Evolutionary conservation across 352 stramenopile genomes (phyloP).

Genomic region (Phytopythium aichiense): DNA sequence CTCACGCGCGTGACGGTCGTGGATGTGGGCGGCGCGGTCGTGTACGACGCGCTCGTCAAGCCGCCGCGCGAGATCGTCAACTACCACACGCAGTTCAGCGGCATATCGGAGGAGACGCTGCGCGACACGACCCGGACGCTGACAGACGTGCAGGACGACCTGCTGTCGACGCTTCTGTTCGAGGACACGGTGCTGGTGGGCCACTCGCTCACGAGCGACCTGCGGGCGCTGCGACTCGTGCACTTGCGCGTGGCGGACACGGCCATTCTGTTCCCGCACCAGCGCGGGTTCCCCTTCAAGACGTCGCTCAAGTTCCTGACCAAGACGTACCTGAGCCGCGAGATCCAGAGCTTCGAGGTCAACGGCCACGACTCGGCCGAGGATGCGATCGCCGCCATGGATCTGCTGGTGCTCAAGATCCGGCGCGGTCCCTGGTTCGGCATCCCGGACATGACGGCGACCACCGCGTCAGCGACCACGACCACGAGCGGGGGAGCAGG

Average conservation of each 20-base stretch:
- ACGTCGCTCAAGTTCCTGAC: conserved; percentile 80
- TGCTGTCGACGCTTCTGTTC: conserved; percentile 57
- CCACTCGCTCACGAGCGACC: conserved; percentile 84
- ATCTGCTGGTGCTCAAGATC: conserved; percentile 75
- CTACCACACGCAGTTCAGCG: conserved; percentile 88
- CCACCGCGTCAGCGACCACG: background rate
- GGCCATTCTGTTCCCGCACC: conserved; percentile 79
- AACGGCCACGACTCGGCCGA: conserved; percentile 79
- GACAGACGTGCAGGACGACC: conserved; percentile 63
- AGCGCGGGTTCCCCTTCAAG: conserved; percentile 78
- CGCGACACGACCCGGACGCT: conserved; percentile 49
- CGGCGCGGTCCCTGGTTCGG: conserved; percentile 62
- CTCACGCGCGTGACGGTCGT: conserved; percentile 82
- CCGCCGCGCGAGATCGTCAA: conserved; percentile 84
- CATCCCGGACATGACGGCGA: conserved; percentile 42
- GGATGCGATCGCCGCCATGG: conserved; percentile 75
- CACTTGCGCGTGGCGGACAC: conserved; percentile 74
- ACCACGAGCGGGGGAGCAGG: background rate
- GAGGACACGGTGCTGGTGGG: conserved; percentile 79
- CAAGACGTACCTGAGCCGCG: conserved; percentile 73
- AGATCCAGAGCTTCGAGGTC: conserved; percentile 72
- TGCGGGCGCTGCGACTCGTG: conserved; percentile 72
- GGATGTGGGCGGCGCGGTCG: conserved; percentile 41
- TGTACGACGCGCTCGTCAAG: conserved; percentile 85
- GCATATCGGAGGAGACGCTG: conserved; percentile 81